A percentile compares a stretch with the other conserved stretches of the same genome.
These are phyloP conservation scores for Schwanniomyces polymorphus DNA, from an alignment of 805 yeast species.

Conservation along the genomic window DNA sequence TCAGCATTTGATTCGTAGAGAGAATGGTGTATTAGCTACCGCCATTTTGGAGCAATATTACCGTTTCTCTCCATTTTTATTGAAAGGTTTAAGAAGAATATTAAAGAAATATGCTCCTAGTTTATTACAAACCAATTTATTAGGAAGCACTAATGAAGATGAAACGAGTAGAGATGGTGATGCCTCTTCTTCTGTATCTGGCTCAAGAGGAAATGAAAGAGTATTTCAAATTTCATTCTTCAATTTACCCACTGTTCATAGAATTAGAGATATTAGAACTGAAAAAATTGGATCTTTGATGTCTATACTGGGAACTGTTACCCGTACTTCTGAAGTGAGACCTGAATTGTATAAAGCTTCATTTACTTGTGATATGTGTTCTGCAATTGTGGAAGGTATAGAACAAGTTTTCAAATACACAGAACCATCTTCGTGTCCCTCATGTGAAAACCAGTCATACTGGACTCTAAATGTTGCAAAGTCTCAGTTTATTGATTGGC, in stretches of 20 bases:
- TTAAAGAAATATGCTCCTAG: constrained; percentile 76
- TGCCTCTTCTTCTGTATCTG: constrained; percentile 39
- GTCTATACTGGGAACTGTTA: constrained; percentile 90
- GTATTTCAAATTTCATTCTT: constrained; percentile 89
- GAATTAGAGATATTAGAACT: constrained; percentile 88
- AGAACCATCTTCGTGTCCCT: constrained; percentile 90
- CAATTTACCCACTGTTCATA: constrained; percentile 76
- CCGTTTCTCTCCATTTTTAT: constrained; percentile 84
- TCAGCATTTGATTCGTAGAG: constrained; percentile 69
- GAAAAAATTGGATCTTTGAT: constrained; percentile 84
- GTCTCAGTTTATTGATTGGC: constrained; percentile 95
- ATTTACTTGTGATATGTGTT: constrained; percentile 86
- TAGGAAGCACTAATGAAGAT: constrained; percentile 31
- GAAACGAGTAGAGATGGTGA: constrained; percentile 19
- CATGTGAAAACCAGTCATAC: constrained; percentile 80
- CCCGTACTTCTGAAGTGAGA: constrained; percentile 93
- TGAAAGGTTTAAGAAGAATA: constrained; percentile 70
- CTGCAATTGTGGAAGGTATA: constrained; percentile 80
- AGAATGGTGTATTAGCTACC: constrained; percentile 83
- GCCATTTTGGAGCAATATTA: constrained; percentile 92
- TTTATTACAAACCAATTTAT: constrained; percentile 43
- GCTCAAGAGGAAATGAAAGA: constrained; percentile 57
- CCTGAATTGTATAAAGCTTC: constrained; percentile 89
- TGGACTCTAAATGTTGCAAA: constrained; percentile 85
- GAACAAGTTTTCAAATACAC: constrained; percentile 93